Evolutionary conservation across 176 grass and related monocot genomes (phyloP), one percentile per base, ranked within the genome.

Genomic region (Carex cristatella): DNA sequence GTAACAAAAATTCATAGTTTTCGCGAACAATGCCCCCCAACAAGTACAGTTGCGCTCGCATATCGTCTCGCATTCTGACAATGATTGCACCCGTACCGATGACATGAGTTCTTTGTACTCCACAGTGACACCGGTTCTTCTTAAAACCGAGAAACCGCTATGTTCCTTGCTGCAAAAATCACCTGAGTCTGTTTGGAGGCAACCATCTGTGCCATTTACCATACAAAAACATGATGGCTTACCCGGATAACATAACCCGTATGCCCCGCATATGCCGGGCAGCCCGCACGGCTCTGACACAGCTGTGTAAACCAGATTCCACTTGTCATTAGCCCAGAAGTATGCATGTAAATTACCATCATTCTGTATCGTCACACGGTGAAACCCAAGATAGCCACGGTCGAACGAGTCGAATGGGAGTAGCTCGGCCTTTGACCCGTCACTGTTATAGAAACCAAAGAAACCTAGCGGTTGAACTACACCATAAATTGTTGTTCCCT

Each of bases 291-390:
- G 79, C 33, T 46, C 89, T 1, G 65, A 7, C 23, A 94, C 87
- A 63, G 92, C 87, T 27, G 10, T 38, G 80, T 82, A 94, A 82
- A 91, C 87, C 31, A 86, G 33, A 48, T 65, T 57, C 92, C 92
- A 94, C 0, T 9, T 82, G 32, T 32, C 86, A 16, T 81, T 35
- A 28, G 69, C 58, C 92, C 92, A 94, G 74, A 91, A 94, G 85
- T 92, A 94, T 6, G 87, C 90, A 71, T 90, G 81, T 81, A 94
- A 81, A 84, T 92, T 94, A 12, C 92, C 90, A 85, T 94, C 92
- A 78, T 87, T 78, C 0, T 92, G 89, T 19, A 94, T n/a, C 18
- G 92, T 94, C 83, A 92, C 66, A 5, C 92, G 90, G 55, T 86
- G 90, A 79, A 94, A 90, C 2, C 33, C 86, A 9, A 79, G 67